These are phyloP conservation scores for Senecio squalidus DNA, from an alignment of 140 eudicot genomes.

Conservation along the genomic window DNA sequence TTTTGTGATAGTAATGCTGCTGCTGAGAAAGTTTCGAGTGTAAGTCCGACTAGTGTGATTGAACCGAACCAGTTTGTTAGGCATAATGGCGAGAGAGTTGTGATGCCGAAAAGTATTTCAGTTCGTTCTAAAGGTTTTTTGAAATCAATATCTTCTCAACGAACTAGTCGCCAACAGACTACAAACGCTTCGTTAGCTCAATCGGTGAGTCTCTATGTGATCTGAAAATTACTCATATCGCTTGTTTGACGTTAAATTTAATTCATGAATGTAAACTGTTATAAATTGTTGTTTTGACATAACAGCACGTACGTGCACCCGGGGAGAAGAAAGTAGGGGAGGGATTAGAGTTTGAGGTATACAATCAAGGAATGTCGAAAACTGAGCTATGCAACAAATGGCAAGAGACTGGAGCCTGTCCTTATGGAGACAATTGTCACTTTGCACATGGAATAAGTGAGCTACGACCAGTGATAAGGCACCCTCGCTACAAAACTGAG, in stretches of 20 bases:
- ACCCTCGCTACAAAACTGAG: conserved; percentile 92
- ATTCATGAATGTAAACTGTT: too few species aligned
- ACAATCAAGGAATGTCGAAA: conserved; percentile 90
- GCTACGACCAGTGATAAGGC: conserved; percentile 89
- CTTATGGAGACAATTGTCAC: conserved; percentile 74
- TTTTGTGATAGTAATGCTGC: conserved; percentile 18
- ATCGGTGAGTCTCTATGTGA: conserved; percentile 34
- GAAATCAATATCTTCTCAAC: conserved; percentile 36
- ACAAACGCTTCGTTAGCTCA: conserved; percentile 21
- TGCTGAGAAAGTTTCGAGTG: conserved; percentile 25
- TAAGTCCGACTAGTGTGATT: conserved; percentile 57
- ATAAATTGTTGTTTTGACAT: conserved; percentile 15
- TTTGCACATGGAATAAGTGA: conserved; percentile 88
- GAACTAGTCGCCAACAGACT: conserved; percentile 23
- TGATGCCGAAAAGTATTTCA: conserved; percentile 77
- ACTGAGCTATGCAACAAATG: conserved; percentile 95
- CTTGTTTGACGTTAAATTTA: too few species aligned
- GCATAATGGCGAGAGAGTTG: conserved; percentile 28
- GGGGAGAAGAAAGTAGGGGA: conserved; percentile 51
- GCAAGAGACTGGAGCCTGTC: conserved; percentile 85
- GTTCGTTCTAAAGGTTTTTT: conserved; percentile 63
- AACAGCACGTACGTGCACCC: conserved; percentile 52
- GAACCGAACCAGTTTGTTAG: conserved; percentile 39
- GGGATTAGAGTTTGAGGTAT: conserved; percentile 63
- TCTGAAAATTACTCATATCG: conserved; percentile 3